Evolutionary conservation across 2,329 filamentous ascomycete species (phyloP).

Genomic region (Epicoccum sorghinum): DNA sequence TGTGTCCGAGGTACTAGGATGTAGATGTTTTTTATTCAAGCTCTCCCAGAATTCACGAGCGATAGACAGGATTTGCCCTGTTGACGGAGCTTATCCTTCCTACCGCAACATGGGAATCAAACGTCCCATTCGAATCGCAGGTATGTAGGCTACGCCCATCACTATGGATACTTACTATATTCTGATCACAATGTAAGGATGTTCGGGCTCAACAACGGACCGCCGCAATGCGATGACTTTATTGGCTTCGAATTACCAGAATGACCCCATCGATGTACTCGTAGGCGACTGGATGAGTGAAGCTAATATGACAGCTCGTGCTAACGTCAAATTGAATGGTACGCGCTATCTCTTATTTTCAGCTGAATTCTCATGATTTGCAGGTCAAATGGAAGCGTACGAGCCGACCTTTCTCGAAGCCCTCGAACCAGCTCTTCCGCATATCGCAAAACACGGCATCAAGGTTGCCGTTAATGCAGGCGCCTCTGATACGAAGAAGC

Average conservation of each 20-base stretch:
- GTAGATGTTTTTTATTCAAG: background rate
- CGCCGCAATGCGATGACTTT: constrained; percentile 41
- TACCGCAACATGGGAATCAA: constrained; percentile 20
- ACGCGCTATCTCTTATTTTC: background rate
- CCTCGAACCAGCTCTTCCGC: constrained; percentile 48
- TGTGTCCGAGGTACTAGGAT: constrained; percentile 20
- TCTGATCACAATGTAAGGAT: constrained; percentile 22
- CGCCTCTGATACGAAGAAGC: constrained; percentile 38
- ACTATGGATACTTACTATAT: background rate
- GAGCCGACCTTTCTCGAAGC: constrained; percentile 61
- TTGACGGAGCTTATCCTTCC: too few relatives aligned
- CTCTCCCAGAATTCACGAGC: constrained; percentile 1
- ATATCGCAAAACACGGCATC: constrained; percentile 40
- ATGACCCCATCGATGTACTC: constrained; percentile 42
- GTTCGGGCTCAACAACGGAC: constrained; percentile 40
- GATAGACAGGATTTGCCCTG: background rate
- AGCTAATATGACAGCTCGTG: constrained; percentile 39
- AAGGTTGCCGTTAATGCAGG: constrained; percentile 46
- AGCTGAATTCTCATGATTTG: background rate
- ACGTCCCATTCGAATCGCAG: constrained; percentile 31
- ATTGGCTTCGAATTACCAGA: constrained; percentile 34
- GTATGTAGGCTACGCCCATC: constrained; percentile 6
- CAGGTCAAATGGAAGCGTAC: constrained; percentile 51
- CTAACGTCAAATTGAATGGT: constrained; percentile 32
- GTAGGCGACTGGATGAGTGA: constrained; percentile 44